phyloP scores from a whole-genome alignment of 768 basidiomycete genomes.

The Termitomyces sp. region DNA sequence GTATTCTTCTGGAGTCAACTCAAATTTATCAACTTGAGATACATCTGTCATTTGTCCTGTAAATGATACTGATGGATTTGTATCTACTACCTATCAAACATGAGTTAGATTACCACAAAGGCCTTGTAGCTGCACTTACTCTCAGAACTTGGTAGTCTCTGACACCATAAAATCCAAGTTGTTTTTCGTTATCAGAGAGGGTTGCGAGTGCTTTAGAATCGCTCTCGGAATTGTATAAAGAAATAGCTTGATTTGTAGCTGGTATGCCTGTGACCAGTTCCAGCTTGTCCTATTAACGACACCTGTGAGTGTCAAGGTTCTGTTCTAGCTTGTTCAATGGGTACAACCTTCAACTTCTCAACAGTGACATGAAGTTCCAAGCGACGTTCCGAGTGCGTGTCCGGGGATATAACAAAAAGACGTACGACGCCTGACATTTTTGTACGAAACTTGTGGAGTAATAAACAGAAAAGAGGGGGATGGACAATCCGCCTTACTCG shows the following conservation, averaged over 20 bases:
- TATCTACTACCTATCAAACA: constrained; percentile 56
- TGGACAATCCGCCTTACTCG: neutral
- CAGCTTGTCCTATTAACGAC: constrained; percentile 55
- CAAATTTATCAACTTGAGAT: constrained; percentile 88
- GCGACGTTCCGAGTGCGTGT: constrained; percentile 86
- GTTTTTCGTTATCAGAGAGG: constrained; percentile 61
- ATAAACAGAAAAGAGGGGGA: too few species aligned
- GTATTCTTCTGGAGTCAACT: constrained; percentile 78
- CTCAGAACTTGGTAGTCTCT: constrained; percentile 76
- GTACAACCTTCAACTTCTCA: constrained; percentile 70
- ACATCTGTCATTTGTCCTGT: constrained; percentile 85
- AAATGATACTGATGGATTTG: constrained; percentile 66
- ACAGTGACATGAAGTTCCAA: constrained; percentile 74
- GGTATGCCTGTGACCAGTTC: constrained; percentile 92
- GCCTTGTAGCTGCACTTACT: constrained; percentile 34
- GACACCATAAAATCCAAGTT: constrained; percentile 70
- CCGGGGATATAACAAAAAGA: constrained; percentile 77
- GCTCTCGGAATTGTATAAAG: constrained; percentile 52
- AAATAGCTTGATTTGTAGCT: constrained; percentile 61
- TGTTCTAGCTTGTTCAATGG: neutral
- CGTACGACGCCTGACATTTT: constrained; percentile 16
- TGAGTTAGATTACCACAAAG: neutral
- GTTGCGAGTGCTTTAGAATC: constrained; percentile 42
- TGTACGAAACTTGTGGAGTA: neutral
- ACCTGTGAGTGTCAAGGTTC: neutral